Percentiles rank a stretch among this genome's conserved stretches.
phyloP scores from a whole-genome alignment of 2,329 filamentous ascomycete genomes.

The Monilinia aucupariae region DNA sequence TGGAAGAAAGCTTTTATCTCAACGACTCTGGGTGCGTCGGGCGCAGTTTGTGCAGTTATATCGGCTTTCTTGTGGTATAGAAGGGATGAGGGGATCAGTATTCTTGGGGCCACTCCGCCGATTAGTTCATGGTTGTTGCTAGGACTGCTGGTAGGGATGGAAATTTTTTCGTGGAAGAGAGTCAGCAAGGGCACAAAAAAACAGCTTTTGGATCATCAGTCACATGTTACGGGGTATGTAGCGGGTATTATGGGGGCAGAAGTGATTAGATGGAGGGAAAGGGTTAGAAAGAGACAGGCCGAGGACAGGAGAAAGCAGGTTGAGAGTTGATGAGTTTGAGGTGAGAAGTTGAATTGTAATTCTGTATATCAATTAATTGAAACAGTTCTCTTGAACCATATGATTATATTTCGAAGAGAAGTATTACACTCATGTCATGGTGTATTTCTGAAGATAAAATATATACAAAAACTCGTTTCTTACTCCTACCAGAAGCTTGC shows the following conservation, averaged over 20 bases:
- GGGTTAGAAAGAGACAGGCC: constrained; percentile 26
- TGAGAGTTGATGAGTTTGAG: too few species aligned
- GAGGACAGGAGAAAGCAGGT: constrained; percentile 23
- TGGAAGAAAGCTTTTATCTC: constrained; percentile 37
- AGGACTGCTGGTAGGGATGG: constrained; percentile 47
- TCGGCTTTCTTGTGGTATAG: constrained; percentile 59
- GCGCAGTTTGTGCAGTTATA: constrained; percentile 55
- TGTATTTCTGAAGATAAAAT: neutral
- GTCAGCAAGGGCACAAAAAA: constrained; percentile 3
- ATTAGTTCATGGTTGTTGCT: constrained; percentile 52
- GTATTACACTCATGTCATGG: neutral
- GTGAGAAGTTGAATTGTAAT: neutral
- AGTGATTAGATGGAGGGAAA: constrained; percentile 27
- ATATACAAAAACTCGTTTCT: neutral
- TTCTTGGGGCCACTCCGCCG: constrained; percentile 50
- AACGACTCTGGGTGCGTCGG: constrained; percentile 61
- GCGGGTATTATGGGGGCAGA: constrained; percentile 31
- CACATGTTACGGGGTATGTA: constrained; percentile 37
- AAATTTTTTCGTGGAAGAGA: constrained; percentile 41
- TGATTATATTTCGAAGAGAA: neutral
- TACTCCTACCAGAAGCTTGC: neutral
- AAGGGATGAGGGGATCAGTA: constrained; percentile 49
- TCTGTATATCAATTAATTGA: neutral
- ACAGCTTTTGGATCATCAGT: constrained; percentile 36
- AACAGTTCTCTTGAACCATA: neutral